These are phyloP conservation scores for Meyerozyma smithsonii DNA, from an alignment of 1,139 yeast genomes.

Conservation along the genomic window DNA sequence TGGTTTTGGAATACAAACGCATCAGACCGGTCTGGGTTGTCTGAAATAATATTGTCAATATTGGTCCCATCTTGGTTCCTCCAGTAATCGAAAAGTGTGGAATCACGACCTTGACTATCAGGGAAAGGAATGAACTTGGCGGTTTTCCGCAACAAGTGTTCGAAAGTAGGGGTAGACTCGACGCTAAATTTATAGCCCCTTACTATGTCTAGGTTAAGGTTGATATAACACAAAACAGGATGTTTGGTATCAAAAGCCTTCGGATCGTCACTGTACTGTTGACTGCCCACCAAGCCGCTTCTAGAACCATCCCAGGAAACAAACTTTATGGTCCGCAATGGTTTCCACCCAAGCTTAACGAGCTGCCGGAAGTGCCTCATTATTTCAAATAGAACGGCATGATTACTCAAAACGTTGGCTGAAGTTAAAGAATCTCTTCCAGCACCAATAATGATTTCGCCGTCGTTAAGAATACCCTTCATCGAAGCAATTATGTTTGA, in stretches of 20 bases:
- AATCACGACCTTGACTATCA: constrained; percentile 16
- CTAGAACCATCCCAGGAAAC: constrained; percentile 42
- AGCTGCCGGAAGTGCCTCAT: constrained; percentile 35
- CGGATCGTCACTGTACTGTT: constrained; percentile 20
- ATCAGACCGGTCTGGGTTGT: constrained; percentile 22
- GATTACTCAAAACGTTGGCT: constrained; percentile 36
- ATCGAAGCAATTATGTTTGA: constrained; percentile 34
- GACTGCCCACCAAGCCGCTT: constrained; percentile 32
- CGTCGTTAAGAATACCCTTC: constrained; percentile 39
- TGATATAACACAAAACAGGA: constrained; percentile 33
- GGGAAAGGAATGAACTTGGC: constrained; percentile 36
- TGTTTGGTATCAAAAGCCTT: constrained; percentile 17
- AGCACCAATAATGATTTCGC: constrained; percentile 40
- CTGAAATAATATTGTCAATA: constrained; percentile 31
- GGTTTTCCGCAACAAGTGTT: constrained; percentile 27
- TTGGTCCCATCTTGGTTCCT: constrained; percentile 25
- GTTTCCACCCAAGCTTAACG: constrained; percentile 38
- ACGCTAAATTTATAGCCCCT: constrained; percentile 36
- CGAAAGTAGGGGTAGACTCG: constrained; percentile 33
- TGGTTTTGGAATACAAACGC: constrained; percentile 32
- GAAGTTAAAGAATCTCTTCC: constrained; percentile 37
- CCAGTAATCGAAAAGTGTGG: constrained; percentile 36
- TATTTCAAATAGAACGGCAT: constrained; percentile 38
- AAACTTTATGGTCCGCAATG: constrained; percentile 38
- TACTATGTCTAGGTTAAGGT: constrained; percentile 38